A percentile compares a stretch with the other conserved stretches of the same genome.
phyloP scores from a whole-genome alignment of 1,284 basidiomycete genomes.

The Cutaneotrichosporon sp. region DNA sequence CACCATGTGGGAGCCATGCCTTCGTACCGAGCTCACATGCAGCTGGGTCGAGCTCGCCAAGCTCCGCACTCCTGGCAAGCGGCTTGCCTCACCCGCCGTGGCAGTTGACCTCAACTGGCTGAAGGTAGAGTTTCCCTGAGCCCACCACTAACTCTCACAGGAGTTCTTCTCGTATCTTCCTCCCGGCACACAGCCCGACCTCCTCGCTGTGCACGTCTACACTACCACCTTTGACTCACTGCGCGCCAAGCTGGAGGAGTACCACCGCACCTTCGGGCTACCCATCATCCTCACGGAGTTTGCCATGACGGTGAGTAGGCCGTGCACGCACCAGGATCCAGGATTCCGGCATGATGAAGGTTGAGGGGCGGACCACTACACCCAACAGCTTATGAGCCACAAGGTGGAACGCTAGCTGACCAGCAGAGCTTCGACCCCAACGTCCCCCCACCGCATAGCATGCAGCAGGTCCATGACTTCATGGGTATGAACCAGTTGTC shows the following conservation, averaged over 20 bases:
- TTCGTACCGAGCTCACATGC: not conserved
- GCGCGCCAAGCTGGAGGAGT: conserved; percentile 31
- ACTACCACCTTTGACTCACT: conserved; percentile 49
- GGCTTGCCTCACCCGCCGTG: conserved; percentile 45
- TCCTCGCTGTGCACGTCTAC: conserved; percentile 47
- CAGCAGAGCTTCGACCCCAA: conserved; percentile 40
- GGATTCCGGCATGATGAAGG: too few species aligned
- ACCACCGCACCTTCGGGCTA: conserved; percentile 28
- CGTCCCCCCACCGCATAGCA: conserved; percentile 35
- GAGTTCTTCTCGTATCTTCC: conserved; percentile 33
- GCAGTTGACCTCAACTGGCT: conserved; percentile 41
- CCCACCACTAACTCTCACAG: conserved; percentile 13
- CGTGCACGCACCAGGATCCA: too few species aligned
- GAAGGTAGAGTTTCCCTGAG: conserved; percentile 27
- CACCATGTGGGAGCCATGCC: not conserved
- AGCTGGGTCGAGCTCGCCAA: conserved; percentile 41
- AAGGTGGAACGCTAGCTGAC: not conserved
- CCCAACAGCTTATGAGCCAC: not conserved
- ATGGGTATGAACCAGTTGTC: conserved; percentile 26
- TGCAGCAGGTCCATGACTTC: conserved; percentile 50
- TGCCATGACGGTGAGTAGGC: conserved; percentile 40
- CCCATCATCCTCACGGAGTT: conserved; percentile 49
- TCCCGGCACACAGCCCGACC: conserved; percentile 31
- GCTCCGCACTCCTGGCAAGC: conserved; percentile 28
- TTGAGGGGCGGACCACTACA: not conserved